phyloP scores from a whole-genome alignment of 441 rosid genomes.

The Gossypium gossypioides region DNA sequence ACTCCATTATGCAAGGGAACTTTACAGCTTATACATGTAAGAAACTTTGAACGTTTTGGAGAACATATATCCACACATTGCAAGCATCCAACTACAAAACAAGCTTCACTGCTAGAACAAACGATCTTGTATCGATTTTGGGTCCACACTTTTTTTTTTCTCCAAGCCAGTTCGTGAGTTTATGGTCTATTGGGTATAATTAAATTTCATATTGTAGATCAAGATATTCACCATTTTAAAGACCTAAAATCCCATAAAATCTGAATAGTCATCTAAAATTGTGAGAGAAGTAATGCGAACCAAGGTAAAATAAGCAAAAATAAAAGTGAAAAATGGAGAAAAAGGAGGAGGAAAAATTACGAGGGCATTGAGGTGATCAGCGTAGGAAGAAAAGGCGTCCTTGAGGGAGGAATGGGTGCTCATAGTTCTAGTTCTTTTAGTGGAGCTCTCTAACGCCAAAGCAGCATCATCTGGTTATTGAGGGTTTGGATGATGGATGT shows the following conservation, averaged over 20 bases:
- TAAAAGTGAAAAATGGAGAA: not conserved
- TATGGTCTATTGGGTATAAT: not conserved
- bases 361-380: constrained; percentile 57
- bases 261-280: not conserved
- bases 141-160: not conserved
- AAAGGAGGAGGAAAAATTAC: constrained; percentile 21
- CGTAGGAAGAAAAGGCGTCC: constrained; percentile 47
- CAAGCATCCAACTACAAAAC: not conserved
- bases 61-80: not conserved
- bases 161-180: not conserved
- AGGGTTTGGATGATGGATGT: not conserved
- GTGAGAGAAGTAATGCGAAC: not conserved
- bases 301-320: not conserved
- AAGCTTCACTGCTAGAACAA: not conserved
- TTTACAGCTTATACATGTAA: not conserved
- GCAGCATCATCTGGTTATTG: not conserved
- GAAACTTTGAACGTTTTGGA: not conserved
- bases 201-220: not conserved
- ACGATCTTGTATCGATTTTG: not conserved
- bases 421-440: constrained; percentile 40
- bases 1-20: not conserved
- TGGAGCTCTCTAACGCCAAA: constrained; percentile 21
- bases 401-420: constrained; percentile 41
- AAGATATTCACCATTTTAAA: not conserved
- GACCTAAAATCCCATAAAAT: not conserved